A percentile compares a stretch with the other conserved stretches of the same genome.
phyloP scores from a whole-genome alignment of 2,329 filamentous ascomycete genomes.

The Diplodia corticola region DNA sequence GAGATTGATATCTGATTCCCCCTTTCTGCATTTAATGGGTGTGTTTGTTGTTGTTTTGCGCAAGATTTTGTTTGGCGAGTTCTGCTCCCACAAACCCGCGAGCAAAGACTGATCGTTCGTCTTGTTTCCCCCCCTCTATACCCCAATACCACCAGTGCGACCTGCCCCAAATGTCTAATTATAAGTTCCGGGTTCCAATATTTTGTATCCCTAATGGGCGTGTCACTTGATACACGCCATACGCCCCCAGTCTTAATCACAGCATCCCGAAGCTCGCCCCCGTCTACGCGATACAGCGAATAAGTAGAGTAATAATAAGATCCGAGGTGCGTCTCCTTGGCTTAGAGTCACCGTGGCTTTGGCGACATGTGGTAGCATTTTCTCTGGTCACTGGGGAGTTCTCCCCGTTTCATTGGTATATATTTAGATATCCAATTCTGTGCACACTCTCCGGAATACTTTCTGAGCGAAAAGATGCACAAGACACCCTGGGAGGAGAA shows the following conservation, averaged over 20 bases:
- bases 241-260: neutral
- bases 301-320: neutral
- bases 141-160: neutral
- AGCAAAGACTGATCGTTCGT: neutral
- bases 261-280: neutral
- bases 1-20: conserved; percentile 8
- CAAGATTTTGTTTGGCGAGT: neutral
- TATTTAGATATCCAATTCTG: neutral
- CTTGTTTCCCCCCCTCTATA: neutral
- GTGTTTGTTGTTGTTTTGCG: neutral
- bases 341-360: neutral
- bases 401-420: neutral
- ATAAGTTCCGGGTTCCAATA: neutral
- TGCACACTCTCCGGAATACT: neutral
- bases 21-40: neutral
- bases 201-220: neutral
- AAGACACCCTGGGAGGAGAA: neutral
- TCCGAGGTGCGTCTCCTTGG: neutral
- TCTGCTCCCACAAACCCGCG: neutral
- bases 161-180: neutral
- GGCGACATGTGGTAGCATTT: neutral
- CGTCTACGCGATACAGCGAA: neutral
- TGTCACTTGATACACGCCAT: neutral
- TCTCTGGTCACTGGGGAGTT: neutral
- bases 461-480: neutral